Percentiles rank a stretch among this genome's conserved stretches.
phyloP scores from a whole-genome alignment of 2,329 filamentous ascomycete genomes.

The Diaporthe caulivora region DNA sequence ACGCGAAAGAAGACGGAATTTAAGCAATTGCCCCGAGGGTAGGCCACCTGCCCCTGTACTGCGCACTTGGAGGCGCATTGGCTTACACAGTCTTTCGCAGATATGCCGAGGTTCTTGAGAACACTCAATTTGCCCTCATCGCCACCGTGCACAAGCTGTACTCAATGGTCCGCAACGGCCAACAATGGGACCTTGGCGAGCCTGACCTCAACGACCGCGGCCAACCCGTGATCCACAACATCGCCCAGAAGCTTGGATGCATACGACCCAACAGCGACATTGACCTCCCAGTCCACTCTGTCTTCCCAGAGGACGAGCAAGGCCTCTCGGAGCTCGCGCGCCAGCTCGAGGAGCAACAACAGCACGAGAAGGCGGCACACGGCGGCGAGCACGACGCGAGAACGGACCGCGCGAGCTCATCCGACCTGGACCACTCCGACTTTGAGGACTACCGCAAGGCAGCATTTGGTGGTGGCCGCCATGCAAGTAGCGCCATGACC shows the following conservation, averaged over 20 bases:
- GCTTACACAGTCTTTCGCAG: constrained; percentile 49
- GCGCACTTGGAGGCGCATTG: background rate
- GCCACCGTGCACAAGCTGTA: constrained; percentile 76
- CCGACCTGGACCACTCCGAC: constrained; percentile 68
- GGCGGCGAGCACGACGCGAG: constrained; percentile 49
- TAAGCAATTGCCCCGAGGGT: constrained; percentile 74
- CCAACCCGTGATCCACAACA: constrained; percentile 74
- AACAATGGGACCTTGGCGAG: constrained; percentile 72
- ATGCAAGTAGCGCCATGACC: constrained; percentile 56
- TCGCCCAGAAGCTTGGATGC: constrained; percentile 73
- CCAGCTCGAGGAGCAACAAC: constrained; percentile 64
- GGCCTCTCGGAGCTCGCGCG: constrained; percentile 68
- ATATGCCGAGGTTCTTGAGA: constrained; percentile 74
- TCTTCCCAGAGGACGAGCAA: constrained; percentile 72
- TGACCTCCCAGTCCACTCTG: constrained; percentile 67
- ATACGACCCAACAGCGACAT: constrained; percentile 73
- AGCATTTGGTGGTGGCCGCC: constrained; percentile 56
- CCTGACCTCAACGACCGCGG: constrained; percentile 73
- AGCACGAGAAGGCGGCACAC: constrained; percentile 52
- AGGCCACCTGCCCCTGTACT: constrained; percentile 45
- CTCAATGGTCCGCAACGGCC: constrained; percentile 69
- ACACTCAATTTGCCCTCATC: constrained; percentile 74
- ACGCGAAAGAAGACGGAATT: constrained; percentile 77
- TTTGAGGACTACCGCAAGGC: constrained; percentile 67
- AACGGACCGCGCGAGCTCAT: constrained; percentile 66